Conservation (phyloP, 805 yeast genomes). For the Zygotorulaspora chibaensis region DNA sequence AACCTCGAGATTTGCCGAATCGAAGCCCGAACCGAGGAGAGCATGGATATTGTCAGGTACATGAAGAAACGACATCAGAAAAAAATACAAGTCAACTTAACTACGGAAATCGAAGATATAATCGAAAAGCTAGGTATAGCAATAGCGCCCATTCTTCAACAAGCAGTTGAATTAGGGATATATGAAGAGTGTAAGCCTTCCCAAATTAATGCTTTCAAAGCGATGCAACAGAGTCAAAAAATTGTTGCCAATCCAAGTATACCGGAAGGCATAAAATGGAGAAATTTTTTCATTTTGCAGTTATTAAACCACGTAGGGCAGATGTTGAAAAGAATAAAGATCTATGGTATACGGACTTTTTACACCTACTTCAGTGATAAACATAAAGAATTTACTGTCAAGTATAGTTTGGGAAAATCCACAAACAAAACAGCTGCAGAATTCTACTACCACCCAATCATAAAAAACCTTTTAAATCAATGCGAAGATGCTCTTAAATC, state of each 20-base stretch:
- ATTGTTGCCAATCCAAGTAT: constrained; percentile 49
- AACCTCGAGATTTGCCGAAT: constrained; percentile 69
- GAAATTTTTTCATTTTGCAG: constrained; percentile 56
- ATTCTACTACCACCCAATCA: constrained; percentile 51
- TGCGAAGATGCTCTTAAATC: constrained; percentile 44
- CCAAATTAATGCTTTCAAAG: constrained; percentile 62
- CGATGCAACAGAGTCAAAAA: constrained; percentile 63
- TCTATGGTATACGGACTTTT: constrained; percentile 81
- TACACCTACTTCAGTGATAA: constrained; percentile 61
- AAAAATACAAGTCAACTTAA: constrained; percentile 51
- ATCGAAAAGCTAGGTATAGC: constrained; percentile 57
- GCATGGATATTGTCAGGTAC: constrained; percentile 73
- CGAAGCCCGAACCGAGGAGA: constrained; percentile 81
- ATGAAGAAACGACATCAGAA: constrained; percentile 65
- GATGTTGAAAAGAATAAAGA: constrained; percentile 60
- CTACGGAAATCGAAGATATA: constrained; percentile 52
- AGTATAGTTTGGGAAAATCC: constrained; percentile 55
- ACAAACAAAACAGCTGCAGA: constrained; percentile 58
- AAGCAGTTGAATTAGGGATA: constrained; percentile 60
- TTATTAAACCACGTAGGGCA: constrained; percentile 69
- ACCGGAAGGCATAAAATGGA: constrained; percentile 73
- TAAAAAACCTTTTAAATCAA: constrained; percentile 41
- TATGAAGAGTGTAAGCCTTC: constrained; percentile 64
- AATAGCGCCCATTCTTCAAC: constrained; percentile 57
- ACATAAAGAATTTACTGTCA: constrained; percentile 52